Conservation (phyloP, 2,329 filamentous ascomycete genomes). For the Fusarium sp. region DNA sequence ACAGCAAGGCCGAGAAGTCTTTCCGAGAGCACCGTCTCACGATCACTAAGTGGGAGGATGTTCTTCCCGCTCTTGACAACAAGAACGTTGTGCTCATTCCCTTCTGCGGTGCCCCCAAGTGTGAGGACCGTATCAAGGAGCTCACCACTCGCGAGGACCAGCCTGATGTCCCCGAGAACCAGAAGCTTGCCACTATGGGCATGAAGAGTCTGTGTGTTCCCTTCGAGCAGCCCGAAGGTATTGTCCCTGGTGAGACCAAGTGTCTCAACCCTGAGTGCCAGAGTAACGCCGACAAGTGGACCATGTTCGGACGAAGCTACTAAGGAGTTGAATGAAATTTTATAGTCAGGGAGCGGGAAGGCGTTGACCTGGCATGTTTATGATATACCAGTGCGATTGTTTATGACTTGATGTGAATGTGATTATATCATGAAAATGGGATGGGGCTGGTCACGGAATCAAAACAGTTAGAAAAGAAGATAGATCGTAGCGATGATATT, state of each 20-base stretch:
- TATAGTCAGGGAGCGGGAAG: conserved; percentile 42
- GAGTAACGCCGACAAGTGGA: conserved; percentile 82
- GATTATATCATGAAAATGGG: conserved; percentile 44
- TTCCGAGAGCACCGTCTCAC: conserved; percentile 85
- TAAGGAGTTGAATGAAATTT: conserved; percentile 50
- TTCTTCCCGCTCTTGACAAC: conserved; percentile 87
- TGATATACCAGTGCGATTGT: conserved; percentile 48
- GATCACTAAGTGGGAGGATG: conserved; percentile 89
- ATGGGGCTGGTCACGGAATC: conserved; percentile 27
- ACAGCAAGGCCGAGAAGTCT: conserved; percentile 77
- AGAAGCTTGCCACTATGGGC: conserved; percentile 69
- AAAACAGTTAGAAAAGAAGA: conserved; percentile 39
- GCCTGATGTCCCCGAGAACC: conserved; percentile 63
- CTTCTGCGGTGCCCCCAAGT: conserved; percentile 83
- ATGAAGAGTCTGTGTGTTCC: conserved; percentile 79
- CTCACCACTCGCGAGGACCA: conserved; percentile 80
- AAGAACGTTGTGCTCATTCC: conserved; percentile 96
- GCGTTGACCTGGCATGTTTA: conserved; percentile 46
- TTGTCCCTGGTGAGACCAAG: conserved; percentile 85
- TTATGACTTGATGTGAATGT: conserved; percentile 46
- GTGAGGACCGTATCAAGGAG: conserved; percentile 96
- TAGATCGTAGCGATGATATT: conserved; percentile 38
- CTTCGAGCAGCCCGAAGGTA: conserved; percentile 86
- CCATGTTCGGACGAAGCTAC: conserved; percentile 88
- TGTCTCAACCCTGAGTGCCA: conserved; percentile 91